phyloP scores from a whole-genome alignment of 805 yeast species.

The Spathaspora arborariae region DNA sequence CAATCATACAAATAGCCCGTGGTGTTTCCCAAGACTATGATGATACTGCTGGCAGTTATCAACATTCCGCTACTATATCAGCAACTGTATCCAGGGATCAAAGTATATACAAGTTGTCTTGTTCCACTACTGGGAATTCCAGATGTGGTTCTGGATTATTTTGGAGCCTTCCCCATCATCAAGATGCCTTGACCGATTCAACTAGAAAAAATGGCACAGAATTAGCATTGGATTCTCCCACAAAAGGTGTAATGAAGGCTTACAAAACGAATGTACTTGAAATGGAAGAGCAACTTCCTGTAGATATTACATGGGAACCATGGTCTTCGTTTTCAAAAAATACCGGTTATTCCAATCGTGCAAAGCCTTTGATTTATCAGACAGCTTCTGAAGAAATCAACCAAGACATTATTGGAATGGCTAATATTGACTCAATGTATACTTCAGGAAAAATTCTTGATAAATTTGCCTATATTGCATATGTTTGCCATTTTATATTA shows the following conservation, averaged over 20 bases:
- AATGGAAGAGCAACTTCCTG: constrained; percentile 43
- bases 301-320: constrained; percentile 46
- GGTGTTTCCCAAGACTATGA: constrained; percentile 37
- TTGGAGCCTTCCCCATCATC: constrained; percentile 53
- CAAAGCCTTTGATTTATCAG: constrained; percentile 34
- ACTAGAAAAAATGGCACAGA: constrained; percentile 26
- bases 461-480: constrained; percentile 84
- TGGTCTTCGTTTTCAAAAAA: constrained; percentile 48
- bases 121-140: constrained; percentile 24
- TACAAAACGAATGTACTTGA: constrained; percentile 36
- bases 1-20: constrained; percentile 55
- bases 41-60: constrained; percentile 30
- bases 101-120: constrained; percentile 28
- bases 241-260: constrained; percentile 47
- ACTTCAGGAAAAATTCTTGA: constrained; percentile 84
- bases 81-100: constrained; percentile 15
- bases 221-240: constrained; percentile 43
- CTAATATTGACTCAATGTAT: constrained; percentile 83
- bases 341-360: constrained; percentile 25
- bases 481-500: constrained; percentile 65
- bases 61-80: constrained; percentile 16
- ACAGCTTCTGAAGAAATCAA: constrained; percentile 53
- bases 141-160: constrained; percentile 31
- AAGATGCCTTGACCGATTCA: constrained; percentile 29
- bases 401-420: constrained; percentile 52